Conservation (phyloP, 2,329 filamentous ascomycete genomes). For the Alternaria atra region DNA sequence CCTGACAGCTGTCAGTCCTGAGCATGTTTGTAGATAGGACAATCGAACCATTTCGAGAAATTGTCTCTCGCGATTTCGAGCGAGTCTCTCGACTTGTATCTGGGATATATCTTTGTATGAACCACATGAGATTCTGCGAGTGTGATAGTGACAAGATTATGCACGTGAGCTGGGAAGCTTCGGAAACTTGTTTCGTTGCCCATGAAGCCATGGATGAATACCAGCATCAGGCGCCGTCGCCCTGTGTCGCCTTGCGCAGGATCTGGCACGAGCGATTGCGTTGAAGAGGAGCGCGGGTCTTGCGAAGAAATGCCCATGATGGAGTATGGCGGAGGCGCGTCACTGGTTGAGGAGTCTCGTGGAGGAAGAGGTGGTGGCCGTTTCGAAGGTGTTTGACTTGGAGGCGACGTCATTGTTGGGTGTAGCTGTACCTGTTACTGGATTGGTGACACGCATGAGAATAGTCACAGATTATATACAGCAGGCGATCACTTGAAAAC, state of each 20-base stretch:
- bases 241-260: conserved; percentile 39
- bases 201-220: conserved; percentile 92
- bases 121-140: conserved; percentile 78
- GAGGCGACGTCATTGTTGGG: conserved; percentile 32
- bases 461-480: conserved; percentile 7
- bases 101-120: conserved; percentile 85
- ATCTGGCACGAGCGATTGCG: conserved; percentile 56
- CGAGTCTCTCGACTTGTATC: conserved; percentile 77
- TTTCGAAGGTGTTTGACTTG: conserved; percentile 7
- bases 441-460: conserved; percentile 14
- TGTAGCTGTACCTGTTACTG: conserved; percentile 14
- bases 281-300: conserved; percentile 58
- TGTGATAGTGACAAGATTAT: conserved; percentile 73
- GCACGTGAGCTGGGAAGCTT: conserved; percentile 87
- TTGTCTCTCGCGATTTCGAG: conserved; percentile 80
- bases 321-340: conserved; percentile 29
- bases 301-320: conserved; percentile 40
- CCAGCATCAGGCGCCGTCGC: conserved; percentile 71
- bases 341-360: conserved; percentile 25
- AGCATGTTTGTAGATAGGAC: background rate
- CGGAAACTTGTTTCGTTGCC: conserved; percentile 87
- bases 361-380: conserved; percentile 47
- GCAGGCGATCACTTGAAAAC: background rate
- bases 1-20: conserved; percentile 55
- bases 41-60: conserved; percentile 75